Evolutionary conservation across 2,329 filamentous ascomycete genomes (phyloP), one percentile per base, ranked within the genome.

Genomic region (Neoarthrinium moseri): DNA sequence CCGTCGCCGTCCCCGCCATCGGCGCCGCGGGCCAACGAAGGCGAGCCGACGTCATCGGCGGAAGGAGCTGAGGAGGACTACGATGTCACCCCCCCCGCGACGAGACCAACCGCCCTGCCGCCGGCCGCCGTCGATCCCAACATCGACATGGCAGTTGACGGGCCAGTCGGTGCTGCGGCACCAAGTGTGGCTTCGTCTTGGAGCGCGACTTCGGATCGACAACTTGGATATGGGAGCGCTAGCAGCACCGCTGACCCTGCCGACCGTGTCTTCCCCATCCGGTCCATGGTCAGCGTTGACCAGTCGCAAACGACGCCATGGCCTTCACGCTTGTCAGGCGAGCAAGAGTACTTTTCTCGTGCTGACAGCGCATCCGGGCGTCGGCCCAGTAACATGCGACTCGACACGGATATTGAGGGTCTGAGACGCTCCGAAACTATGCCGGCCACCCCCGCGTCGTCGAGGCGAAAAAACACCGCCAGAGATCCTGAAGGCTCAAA

Each of bases 211-310:
- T 74, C 71, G 2, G 73, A 75, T 23, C 65, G 55, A 32, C 72
- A 73, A 43, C 56, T 61, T 4, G 61, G 62, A 12, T 54, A 66
- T 37, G 52, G 51, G 26, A 60, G 58, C 45, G 53, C 58, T 11
- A 61, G 55, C 43, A 60, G 52, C 44, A 59, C 54, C 39, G 57
- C 60, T 18, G 67, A 70, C 39, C 58, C 61, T 22, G 62, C 64
- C 24, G 76, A 91, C 57, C 78, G 86, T 45, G 86, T 92, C 5
- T 92, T 88, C 46, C 88, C 88, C n/a, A 87, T 92, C 24, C 81
- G 87, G 39, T 91, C 87, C n/a, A 84, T 89, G 34, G 74, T 92
- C 20, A 87, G 81, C 6, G 80, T 91, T 32, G 83, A 88, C 54
- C 80, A 51, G 51, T 63, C 53, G 48, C 65, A 54, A 56, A 61